Base-by-base conservation (phyloP, 805 yeast species). In the Wickerhamomyces tratensis region DNA sequence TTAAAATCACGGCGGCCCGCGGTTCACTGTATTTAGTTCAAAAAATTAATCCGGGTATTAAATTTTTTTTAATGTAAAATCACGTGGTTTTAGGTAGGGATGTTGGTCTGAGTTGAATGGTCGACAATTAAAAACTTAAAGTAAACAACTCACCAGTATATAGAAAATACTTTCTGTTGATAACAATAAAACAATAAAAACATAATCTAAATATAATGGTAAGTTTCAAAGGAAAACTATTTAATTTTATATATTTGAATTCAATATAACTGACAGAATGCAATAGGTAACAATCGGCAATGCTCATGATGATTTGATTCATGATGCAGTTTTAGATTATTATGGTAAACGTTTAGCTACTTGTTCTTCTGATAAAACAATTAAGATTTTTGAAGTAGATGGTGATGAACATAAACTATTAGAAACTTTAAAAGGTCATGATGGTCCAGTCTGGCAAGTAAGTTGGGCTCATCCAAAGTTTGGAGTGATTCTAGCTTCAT, bases 391-490 rank as follows among this genome's bases (percentile, higher is more conserved):
- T 62, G 96, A 89, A 51, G 80, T 91, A 37, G 91, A 86, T 40
- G 93, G 91, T 35, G 94, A 86, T 38, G 76, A 71, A 55, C 91
- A 87, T 62, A 82, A 74, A 58, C 70, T 88, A 41, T 72, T 83
- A 15, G 96, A 88, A 51, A 89, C 98, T 1, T 69, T 93, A 49
- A 71, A 76, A 39, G 97, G 95, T 35, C 98, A 93, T 63, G 96
- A 88, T 48, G 98, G 98, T 33, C 98, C 98, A 11, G 97, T 93
- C 39, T 93, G 98, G 98, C 96, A 91, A 66, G 95, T 88, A 20
- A 78, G 86, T 42, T 93, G 98, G 98, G 98, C 98, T 4, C 98
- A 93, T 61, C 98, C 98, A 31, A 91, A 91, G 62, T 93, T 91
- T 58, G 98, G 98, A 35, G 82, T 87, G 12, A 86, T 91, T 49